These are phyloP conservation scores for Gossypium schwendimanii DNA, from an alignment of 441 rosid species.

Conservation along the genomic window DNA sequence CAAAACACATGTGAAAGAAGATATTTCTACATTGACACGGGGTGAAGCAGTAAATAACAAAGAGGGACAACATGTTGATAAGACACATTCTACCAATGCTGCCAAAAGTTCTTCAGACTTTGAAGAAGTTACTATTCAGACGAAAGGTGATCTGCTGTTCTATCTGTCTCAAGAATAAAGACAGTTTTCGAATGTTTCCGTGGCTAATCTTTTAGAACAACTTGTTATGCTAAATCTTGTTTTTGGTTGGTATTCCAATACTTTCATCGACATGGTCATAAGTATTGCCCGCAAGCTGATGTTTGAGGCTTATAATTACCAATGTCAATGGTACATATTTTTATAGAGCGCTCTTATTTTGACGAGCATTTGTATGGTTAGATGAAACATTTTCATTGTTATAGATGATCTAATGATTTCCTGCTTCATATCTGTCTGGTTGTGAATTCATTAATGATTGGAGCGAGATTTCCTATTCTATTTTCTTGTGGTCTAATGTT, in stretches of 20 bases:
- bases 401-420: not conserved
- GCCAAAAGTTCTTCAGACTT: not conserved
- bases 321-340: not conserved
- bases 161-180: not conserved
- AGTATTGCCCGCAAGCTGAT: not conserved
- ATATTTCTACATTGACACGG: constrained; percentile 1
- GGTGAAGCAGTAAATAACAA: not conserved
- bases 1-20: constrained; percentile 3
- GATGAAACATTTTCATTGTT: not conserved
- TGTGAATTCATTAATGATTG: constrained; percentile 1
- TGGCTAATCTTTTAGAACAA: not conserved
- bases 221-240: not conserved
- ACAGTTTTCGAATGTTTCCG: not conserved
- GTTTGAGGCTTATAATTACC: not conserved
- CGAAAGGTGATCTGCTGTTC: constrained; percentile 8
- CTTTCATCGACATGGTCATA: not conserved
- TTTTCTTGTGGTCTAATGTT: constrained; percentile 1
- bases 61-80: not conserved
- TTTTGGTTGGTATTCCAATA: not conserved
- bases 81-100: not conserved
- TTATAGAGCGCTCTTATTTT: not conserved
- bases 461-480: not conserved
- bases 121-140: not conserved
- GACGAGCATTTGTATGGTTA: not conserved
- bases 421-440: not conserved